Evolutionary conservation across 208 protist species (phyloP), one percentile per base, ranked within the genome.

Genomic region (Naegleria lovaniensis): DNA sequence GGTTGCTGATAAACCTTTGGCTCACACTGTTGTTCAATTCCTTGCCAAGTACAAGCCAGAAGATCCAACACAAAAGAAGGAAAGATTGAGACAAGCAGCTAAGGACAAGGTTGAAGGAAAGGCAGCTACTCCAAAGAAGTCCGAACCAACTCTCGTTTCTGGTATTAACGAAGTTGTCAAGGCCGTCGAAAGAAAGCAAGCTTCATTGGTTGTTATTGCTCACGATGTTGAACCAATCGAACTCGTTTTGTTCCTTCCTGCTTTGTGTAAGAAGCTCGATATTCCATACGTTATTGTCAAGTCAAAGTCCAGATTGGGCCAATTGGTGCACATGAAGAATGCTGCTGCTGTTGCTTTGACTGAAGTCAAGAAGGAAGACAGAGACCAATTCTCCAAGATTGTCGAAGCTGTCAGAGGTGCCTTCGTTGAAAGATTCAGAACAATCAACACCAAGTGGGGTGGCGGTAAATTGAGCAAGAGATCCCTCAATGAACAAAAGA

Each of bases 151-250:
- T 92, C 92, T 99, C 43, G 97, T 98, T 91, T 98, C 92, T 91
- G 99, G 99, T 89, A 94, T 99, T 90, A 99, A 99, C 96, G 95
- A 99, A 94, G 97, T 99, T 92, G 99, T 98, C 84, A 95, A 94
- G 89, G 94, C 98, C 36, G 96, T 99, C 91, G 99, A 99, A 96
- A 95, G 96, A 93, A 99, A 99, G 96, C 98, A 98, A 92, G 99
- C 99, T 41, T 96, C 97, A 92, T 94, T 99, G 40, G 99, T 99
- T 90, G 95, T 99, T 90, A 99, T 99, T 91, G 99, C 99, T 83
- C 97, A 99, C 96, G 99, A 99, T 95, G 99, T 99, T 92, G 98
- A 99, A 93, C 99, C 99, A 90, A 96, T 99, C 91, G 99, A 99
- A 95, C 93, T 99, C 33, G 99, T 99, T 90, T 89, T 99, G 40